Evolutionary conservation across 2,329 filamentous ascomycete genomes (phyloP).

Genomic region (Fusarium sarcochroum): DNA sequence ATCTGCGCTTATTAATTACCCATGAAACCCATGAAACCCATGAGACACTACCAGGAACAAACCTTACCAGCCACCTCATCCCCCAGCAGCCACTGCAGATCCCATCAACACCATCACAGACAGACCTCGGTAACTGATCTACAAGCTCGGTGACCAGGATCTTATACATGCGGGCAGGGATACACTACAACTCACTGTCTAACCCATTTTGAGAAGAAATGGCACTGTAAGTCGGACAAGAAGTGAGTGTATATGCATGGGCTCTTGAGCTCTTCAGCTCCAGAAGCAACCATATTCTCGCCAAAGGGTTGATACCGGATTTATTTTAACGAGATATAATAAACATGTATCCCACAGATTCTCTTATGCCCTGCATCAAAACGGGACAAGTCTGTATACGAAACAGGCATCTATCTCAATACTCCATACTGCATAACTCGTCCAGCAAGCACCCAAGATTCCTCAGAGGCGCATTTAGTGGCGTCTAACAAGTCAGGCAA

Average conservation of each 20-base stretch:
- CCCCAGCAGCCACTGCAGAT: neutral
- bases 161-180: neutral
- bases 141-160: neutral
- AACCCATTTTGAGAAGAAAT: neutral
- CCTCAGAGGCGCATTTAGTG: neutral
- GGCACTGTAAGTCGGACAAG: neutral
- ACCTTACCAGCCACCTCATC: neutral
- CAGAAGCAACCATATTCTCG: too few relatives aligned
- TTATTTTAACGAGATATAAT: too few relatives aligned
- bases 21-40: neutral
- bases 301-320: too few relatives aligned
- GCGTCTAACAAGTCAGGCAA: neutral
- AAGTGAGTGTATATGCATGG: too few relatives aligned
- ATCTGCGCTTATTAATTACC: neutral
- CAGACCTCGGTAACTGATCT: conserved; percentile 3
- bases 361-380: too few relatives aligned
- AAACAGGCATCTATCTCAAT: too few relatives aligned
- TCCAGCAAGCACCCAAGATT: neutral
- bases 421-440: too few relatives aligned
- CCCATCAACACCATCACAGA: neutral
- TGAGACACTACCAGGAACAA: neutral
- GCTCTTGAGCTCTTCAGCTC: too few relatives aligned
- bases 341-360: too few relatives aligned
- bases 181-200: neutral
- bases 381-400: too few relatives aligned